Evolutionary conservation across 495 filamentous ascomycete species (phyloP).

Genomic region (Clavariopsis aquatica): DNA sequence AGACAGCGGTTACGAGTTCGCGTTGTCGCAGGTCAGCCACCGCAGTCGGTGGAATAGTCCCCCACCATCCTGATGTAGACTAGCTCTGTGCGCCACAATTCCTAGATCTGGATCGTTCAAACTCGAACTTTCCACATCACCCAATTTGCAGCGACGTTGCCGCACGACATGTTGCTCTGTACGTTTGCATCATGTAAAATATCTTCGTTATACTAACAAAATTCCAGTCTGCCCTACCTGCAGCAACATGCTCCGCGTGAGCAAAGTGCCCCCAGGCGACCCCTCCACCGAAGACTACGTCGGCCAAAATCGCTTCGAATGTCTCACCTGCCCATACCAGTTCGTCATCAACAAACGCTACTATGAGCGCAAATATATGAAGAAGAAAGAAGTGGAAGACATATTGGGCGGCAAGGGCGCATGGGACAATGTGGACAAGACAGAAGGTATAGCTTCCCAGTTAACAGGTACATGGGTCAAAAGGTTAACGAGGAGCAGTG

Average conservation of each 20-base stretch:
- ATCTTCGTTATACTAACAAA: neutral
- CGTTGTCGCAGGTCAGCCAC: constrained; percentile 2
- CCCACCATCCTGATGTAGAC: neutral
- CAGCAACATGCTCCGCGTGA: constrained; percentile 80
- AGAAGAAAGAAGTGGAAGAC: constrained; percentile 83
- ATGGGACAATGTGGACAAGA: constrained; percentile 88
- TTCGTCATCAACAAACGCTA: constrained; percentile 69
- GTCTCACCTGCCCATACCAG: constrained; percentile 90
- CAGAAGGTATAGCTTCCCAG: constrained; percentile 53
- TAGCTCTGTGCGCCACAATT: neutral
- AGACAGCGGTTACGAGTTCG: neutral
- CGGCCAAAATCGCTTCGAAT: constrained; percentile 78
- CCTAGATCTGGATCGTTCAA: neutral
- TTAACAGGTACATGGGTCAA: neutral
- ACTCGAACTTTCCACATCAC: neutral
- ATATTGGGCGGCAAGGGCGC: constrained; percentile 83
- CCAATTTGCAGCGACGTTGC: neutral
- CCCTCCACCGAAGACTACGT: constrained; percentile 43
- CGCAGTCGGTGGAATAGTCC: neutral
- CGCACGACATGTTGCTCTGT: constrained; percentile 67
- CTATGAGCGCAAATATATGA: constrained; percentile 71
- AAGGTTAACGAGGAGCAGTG: constrained; percentile 46
- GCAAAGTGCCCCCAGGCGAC: constrained; percentile 55
- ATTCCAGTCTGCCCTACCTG: constrained; percentile 84
- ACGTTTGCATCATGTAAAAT: constrained; percentile 33